A percentile compares a stretch with the other conserved stretches of the same genome.
These are phyloP conservation scores for Capsicum chinense DNA, from an alignment of 257 asterid genomes.

Conservation along the genomic window DNA sequence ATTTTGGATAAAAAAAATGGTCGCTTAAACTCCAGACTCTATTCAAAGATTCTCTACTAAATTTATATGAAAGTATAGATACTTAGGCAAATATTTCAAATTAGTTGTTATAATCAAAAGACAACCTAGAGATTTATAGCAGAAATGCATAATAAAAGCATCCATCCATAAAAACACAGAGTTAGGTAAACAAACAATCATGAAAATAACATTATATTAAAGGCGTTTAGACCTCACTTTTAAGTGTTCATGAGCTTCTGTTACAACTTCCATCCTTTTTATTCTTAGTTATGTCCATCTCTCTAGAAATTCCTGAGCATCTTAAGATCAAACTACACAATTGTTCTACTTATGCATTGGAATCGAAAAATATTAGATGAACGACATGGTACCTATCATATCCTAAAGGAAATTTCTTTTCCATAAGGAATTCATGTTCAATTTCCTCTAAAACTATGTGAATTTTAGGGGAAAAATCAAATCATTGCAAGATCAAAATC, in stretches of 20 bases:
- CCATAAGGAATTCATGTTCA: neutral
- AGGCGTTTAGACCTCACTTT: conserved; percentile 55
- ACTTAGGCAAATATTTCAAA: neutral
- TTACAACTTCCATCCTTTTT: conserved; percentile 89
- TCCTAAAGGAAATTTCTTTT: neutral
- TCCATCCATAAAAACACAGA: neutral
- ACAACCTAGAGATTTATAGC: neutral
- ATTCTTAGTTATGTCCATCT: conserved; percentile 94
- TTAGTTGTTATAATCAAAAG: neutral
- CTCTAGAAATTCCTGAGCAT: conserved; percentile 93
- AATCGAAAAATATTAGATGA: conserved; percentile 30
- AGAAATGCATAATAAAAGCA: neutral
- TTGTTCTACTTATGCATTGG: conserved; percentile 67
- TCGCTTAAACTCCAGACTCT: too few relatives aligned
- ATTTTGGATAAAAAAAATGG: too few relatives aligned
- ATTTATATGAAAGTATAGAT: too few relatives aligned
- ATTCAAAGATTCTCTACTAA: too few relatives aligned
- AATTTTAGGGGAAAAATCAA: neutral
- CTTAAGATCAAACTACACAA: conserved; percentile 90
- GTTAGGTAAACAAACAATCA: neutral
- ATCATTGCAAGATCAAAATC: conserved; percentile 23
- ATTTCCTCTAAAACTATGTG: neutral
- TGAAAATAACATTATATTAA: neutral
- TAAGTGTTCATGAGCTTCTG: conserved; percentile 97
- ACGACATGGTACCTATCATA: neutral